Base-by-base conservation (phyloP, 1,284 basidiomycete species). In the Austroboletus niveus region DNA sequence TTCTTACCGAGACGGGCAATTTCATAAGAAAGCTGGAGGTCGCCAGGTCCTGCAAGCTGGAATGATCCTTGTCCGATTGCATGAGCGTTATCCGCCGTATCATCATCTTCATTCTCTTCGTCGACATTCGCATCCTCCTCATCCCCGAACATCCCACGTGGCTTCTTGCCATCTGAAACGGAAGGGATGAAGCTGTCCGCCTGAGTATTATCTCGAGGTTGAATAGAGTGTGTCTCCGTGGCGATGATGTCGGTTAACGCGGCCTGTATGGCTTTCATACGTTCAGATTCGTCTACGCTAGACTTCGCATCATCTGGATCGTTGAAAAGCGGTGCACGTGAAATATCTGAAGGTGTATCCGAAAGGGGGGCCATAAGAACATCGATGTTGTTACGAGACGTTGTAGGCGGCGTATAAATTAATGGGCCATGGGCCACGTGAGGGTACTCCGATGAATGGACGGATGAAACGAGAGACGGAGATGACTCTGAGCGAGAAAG, bases 171-270 rank as follows among this genome's bases (percentile, higher is more conserved):
- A 14, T 51, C 55, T 9, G 47, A 8, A n/a, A 47, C 43, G 5
- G 49, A 51, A 38, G 55, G 38, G 29, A 45, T 29, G 17, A 51
- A 47, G 20, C 30, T 31, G 31, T 49, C 51, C n/a, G 58, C 56
- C 43, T 57, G 54, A 31, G 32, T 43, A 20, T 6, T 52, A 40
- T 51, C 53, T 24, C 40, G 57, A 34, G 59, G 60, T 20, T 69
- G 57, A 15, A 41, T 63, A 36, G 62, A 66, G 51, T 76, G 76
- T 54, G 81, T 80, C 63, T 95, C 92, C 30, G 86, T 75, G 2
- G 92, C 90, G 60, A 98, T 95, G 66, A 98, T 97, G 64, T 94
- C 92, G 15, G 89, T 94, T 53, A 98, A 75, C 1, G 95, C 95
- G 5, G 92, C 91, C 62, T 95, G 93, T 22, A 98, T 94, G 4